Evolutionary conservation across 805 yeast species (phyloP).

Genomic region (Cyberlindnera mrakii): DNA sequence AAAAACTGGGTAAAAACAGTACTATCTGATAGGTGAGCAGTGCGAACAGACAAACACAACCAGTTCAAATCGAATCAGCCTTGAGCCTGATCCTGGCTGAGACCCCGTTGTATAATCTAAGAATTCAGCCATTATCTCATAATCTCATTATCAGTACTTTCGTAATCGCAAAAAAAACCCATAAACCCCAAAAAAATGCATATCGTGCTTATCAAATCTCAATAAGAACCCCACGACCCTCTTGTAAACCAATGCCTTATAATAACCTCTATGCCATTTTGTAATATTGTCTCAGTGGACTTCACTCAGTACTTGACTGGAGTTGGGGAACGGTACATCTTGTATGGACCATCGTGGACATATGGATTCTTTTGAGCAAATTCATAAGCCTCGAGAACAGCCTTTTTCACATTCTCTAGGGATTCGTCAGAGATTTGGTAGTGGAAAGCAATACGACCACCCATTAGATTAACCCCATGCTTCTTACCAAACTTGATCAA

Average conservation of each 20-base stretch:
- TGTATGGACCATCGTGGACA: slow-evolving; percentile 40
- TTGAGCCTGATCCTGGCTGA: too few relatives aligned
- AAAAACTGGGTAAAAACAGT: too few relatives aligned
- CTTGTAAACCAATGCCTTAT: neutral
- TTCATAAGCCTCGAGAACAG: slow-evolving; percentile 50
- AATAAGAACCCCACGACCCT: slow-evolving; percentile 1
- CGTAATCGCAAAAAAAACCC: slow-evolving; percentile 7
- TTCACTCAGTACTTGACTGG: slow-evolving; percentile 24
- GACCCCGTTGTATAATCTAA: too few relatives aligned
- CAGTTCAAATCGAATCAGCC: too few relatives aligned
- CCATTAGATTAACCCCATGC: slow-evolving; percentile 57
- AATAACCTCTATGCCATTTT: slow-evolving; percentile 24
- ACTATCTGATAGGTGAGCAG: too few relatives aligned
- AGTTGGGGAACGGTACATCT: slow-evolving; percentile 37
- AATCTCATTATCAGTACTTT: too few relatives aligned
- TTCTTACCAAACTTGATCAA: slow-evolving; percentile 51
- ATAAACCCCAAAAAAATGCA: slow-evolving; percentile 9
- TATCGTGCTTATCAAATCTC: slow-evolving; percentile 3
- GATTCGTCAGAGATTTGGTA: slow-evolving; percentile 54
- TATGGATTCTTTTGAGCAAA: slow-evolving; percentile 50
- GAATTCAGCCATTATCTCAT: too few relatives aligned
- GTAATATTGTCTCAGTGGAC: neutral
- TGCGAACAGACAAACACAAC: too few relatives aligned
- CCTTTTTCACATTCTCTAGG: slow-evolving; percentile 49
- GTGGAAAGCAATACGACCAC: slow-evolving; percentile 78